Evolutionary conservation across 2,329 filamentous ascomycete species (phyloP), one percentile per base, ranked within the genome.

Genomic region (Aspergillus udagawae): DNA sequence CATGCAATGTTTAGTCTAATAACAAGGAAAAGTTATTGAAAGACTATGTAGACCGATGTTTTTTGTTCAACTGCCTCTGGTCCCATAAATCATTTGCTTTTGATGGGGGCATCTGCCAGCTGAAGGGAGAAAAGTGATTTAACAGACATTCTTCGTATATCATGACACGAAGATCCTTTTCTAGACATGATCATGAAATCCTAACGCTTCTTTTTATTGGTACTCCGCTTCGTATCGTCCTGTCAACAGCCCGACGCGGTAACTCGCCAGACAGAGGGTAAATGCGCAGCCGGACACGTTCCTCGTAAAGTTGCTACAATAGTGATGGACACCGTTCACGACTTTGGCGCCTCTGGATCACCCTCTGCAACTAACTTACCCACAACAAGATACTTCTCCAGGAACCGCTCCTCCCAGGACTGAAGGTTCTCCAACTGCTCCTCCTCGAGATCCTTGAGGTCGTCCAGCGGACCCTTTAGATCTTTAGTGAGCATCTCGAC

Each of bases 401-500:
- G 78, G 74, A 99, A 99, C 63, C 92, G 83, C 78, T 95, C 91
- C 79, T 97, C 92, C 94, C 94, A 99, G 1, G 90, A 91, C 67
- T 83, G 81, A 74, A 97, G 78, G 51, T 92, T 90, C 73, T 96
- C 92, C 76, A 89, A 77, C 80, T 96, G 87, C 57, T 93, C 91
- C 1, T 72, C 74, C 5, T 85, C 86, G 59, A 97, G 75, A 56
- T 87, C 90, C 52, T 85, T 81, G 47, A 96, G 80, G 53, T 82
- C 85, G 72, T 96, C 92, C 61, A 97, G 78, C 48, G 91, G 91
- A 0, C 85, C 93, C 56, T 94, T 85, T 55, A 97, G 77, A 73
- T 97, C 89, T 80, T 93, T 86, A 20, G 94, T 97, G 77, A 97
- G 78, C 92, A 97, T 96, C 6, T 92, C 89, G 80, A 90, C 86